A percentile compares a stretch with the other conserved stretches of the same genome.
Evolutionary conservation across 2,329 filamentous ascomycete species (phyloP).

Genomic region (Arachnopeziza araneosa): DNA sequence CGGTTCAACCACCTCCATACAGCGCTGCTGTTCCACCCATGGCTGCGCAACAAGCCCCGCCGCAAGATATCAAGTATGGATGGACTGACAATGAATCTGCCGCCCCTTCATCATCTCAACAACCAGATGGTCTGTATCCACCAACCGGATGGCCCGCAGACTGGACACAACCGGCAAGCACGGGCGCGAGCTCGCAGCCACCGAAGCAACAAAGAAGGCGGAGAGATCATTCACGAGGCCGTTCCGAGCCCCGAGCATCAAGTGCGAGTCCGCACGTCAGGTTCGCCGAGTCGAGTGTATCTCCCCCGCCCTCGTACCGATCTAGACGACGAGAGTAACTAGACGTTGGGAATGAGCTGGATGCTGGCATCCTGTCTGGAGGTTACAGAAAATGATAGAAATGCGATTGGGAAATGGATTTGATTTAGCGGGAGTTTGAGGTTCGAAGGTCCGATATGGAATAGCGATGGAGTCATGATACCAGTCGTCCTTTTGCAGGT

Average conservation of each 20-base stretch:
- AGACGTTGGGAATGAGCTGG: neutral
- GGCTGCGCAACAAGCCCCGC: constrained; percentile 1
- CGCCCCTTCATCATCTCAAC: constrained; percentile 7
- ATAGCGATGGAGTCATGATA: neutral
- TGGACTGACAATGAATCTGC: constrained; percentile 15
- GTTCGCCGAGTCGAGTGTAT: constrained; percentile 47
- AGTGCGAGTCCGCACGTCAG: constrained; percentile 67
- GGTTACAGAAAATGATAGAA: neutral
- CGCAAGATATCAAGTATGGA: constrained; percentile 23
- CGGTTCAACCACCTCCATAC: neutral
- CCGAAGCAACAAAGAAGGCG: neutral
- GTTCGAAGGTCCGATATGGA: neutral
- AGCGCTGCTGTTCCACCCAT: neutral
- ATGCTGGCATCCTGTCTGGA: constrained; percentile 11
- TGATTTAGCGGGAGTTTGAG: constrained; percentile 4
- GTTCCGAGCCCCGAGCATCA: constrained; percentile 7
- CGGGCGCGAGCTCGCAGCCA: neutral
- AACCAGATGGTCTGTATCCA: constrained; percentile 5
- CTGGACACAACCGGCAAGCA: constrained; percentile 11
- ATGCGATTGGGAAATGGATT: neutral
- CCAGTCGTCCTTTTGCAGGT: neutral
- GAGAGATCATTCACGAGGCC: constrained; percentile 10
- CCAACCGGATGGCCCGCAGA: constrained; percentile 23
- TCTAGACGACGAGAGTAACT: constrained; percentile 1
- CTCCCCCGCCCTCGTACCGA: constrained; percentile 17